These are phyloP conservation scores for Saccharomycopsis sp. DNA, from an alignment of 805 yeast genomes.

Conservation along the genomic window DNA sequence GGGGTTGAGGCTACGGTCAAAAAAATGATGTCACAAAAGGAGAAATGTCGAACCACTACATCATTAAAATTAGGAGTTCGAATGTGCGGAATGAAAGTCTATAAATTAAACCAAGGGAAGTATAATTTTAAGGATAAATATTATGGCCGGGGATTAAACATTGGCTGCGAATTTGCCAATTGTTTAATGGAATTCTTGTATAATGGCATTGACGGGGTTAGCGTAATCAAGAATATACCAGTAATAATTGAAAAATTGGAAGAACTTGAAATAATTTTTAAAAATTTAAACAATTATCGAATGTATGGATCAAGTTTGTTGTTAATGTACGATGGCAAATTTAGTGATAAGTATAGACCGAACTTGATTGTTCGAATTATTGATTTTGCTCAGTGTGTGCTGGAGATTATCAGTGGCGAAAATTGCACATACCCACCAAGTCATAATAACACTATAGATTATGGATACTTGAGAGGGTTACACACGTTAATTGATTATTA, in stretches of 20 bases:
- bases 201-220: constrained; percentile 55
- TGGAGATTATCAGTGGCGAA: no score
- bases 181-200: constrained; percentile 71
- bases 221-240: constrained; percentile 64
- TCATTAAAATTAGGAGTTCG: constrained; percentile 80
- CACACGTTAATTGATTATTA: constrained; percentile 65
- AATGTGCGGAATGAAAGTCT: constrained; percentile 90
- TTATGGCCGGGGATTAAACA: constrained; percentile 72
- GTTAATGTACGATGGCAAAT: constrained; percentile 78
- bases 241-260: constrained; percentile 51
- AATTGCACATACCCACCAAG: constrained; percentile 64
- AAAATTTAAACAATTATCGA: constrained; percentile 62
- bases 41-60: constrained; percentile 77
- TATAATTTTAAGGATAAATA: constrained; percentile 81
- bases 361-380: constrained; percentile 56
- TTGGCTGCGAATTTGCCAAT: constrained; percentile 71
- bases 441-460: constrained; percentile 57
- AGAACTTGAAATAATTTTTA: constrained; percentile 50
- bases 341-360: constrained; percentile 20
- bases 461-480: constrained; percentile 82
- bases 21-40: constrained; percentile 72
- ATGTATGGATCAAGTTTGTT: constrained; percentile 87
- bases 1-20: constrained; percentile 81
- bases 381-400: constrained; percentile 92
- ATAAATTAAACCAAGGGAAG: constrained; percentile 41